These are phyloP conservation scores for Aaosphaeria arxii DNA, from an alignment of 2,329 filamentous ascomycete species.

Conservation along the genomic window DNA sequence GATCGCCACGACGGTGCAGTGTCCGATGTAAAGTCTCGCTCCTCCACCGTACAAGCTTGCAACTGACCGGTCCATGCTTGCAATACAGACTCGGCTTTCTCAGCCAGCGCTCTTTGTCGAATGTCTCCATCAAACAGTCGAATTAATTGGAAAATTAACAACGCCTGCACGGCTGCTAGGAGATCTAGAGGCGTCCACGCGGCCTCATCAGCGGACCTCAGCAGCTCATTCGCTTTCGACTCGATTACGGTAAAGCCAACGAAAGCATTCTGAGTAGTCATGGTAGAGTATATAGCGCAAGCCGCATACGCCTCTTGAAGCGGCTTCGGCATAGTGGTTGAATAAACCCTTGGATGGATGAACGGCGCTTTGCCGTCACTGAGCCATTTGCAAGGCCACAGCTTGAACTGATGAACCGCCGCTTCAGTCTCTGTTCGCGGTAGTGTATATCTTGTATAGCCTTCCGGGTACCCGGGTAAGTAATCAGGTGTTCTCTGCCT, in stretches of 20 bases:
- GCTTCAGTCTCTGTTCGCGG: slow-evolving; percentile 11
- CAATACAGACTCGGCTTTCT: slow-evolving; percentile 17
- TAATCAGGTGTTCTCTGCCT: neutral
- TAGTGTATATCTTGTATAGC: slow-evolving; percentile 1
- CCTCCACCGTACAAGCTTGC: slow-evolving; percentile 5
- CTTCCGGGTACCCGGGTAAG: neutral
- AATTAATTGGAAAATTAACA: slow-evolving; percentile 27
- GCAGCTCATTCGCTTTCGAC: slow-evolving; percentile 10
- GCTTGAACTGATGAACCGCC: slow-evolving; percentile 13
- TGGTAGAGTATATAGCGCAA: slow-evolving; percentile 11
- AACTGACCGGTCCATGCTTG: slow-evolving; percentile 19
- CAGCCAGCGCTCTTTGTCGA: slow-evolving; percentile 16
- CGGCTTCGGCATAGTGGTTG: slow-evolving; percentile 6
- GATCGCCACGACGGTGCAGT: slow-evolving; percentile 18
- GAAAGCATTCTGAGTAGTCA: slow-evolving; percentile 3
- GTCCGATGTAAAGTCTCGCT: slow-evolving; percentile 9
- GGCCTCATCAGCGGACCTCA: slow-evolving; percentile 4
- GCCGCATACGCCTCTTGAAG: slow-evolving; percentile 11
- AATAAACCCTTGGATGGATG: slow-evolving; percentile 7
- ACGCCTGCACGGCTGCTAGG: slow-evolving; percentile 14
- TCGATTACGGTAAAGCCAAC: slow-evolving; percentile 11
- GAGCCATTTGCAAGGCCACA: slow-evolving; percentile 12
- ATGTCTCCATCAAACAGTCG: slow-evolving; percentile 24
- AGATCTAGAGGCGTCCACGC: slow-evolving; percentile 9
- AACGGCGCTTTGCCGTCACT: slow-evolving; percentile 12